A percentile compares a stretch with the other conserved stretches of the same genome.
Evolutionary conservation across 768 basidiomycete species (phyloP).

Genomic region (Leucosporidium yakuticum): DNA sequence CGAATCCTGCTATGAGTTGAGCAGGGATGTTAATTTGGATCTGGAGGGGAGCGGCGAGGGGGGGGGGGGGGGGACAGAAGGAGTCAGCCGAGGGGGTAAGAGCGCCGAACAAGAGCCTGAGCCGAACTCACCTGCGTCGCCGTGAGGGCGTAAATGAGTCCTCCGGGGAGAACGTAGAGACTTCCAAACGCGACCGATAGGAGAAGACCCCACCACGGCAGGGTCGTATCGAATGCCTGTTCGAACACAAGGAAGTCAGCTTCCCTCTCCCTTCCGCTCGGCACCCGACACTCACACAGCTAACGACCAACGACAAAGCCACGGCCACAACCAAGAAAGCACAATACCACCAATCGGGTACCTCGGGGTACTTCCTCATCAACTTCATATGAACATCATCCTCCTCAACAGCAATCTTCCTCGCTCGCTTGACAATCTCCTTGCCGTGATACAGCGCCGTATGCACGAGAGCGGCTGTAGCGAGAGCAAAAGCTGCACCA

Average conservation of each 20-base stretch:
- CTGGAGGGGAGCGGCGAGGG: not conserved
- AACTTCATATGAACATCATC: constrained; percentile 94
- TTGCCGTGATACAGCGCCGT: constrained; percentile 79
- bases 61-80: not conserved
- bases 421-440: constrained; percentile 63
- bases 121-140: constrained; percentile 53
- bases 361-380: constrained; percentile 88
- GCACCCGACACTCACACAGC: constrained; percentile 54
- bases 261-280: constrained; percentile 47
- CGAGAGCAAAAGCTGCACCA: constrained; percentile 73
- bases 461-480: constrained; percentile 81
- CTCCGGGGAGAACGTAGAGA: constrained; percentile 79
- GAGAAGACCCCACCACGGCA: constrained; percentile 81
- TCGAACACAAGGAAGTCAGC: not conserved
- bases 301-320: constrained; percentile 48
- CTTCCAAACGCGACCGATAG: constrained; percentile 63
- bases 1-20: constrained; percentile 81
- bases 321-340: constrained; percentile 63
- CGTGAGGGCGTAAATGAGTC: constrained; percentile 89
- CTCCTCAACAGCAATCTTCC: constrained; percentile 65
- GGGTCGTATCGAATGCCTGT: constrained; percentile 39
- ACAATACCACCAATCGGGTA: constrained; percentile 76
- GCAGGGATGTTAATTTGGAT: constrained; percentile 66
- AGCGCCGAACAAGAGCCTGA: not conserved
- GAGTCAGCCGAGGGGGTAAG: too few species aligned